Percentiles rank a stretch among this genome's conserved stretches.
Evolutionary conservation across 805 yeast genomes (phyloP).

Genomic region (Soucietia sequanensis): DNA sequence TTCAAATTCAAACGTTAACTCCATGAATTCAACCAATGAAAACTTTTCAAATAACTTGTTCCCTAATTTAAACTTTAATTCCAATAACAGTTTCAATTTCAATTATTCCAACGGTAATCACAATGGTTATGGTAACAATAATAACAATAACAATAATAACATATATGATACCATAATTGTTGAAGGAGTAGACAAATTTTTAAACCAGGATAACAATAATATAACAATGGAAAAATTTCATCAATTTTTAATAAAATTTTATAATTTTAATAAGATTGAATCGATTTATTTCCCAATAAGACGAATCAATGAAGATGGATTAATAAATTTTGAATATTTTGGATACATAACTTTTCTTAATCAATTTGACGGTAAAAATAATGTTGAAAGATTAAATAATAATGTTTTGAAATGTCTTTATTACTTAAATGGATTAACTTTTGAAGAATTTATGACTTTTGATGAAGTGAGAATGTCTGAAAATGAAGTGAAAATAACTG

Average conservation of each 20-base stretch:
- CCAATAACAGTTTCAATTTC: too few relatives aligned
- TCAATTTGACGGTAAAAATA: slow-evolving; percentile 1
- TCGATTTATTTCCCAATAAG: slow-evolving; percentile 52
- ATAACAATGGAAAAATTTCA: slow-evolving; percentile 39
- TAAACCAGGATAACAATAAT: slow-evolving; percentile 40
- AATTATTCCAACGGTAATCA: too few relatives aligned
- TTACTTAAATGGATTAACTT: slow-evolving; percentile 46
- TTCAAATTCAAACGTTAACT: too few relatives aligned
- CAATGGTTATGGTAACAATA: too few relatives aligned
- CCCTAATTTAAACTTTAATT: too few relatives aligned
- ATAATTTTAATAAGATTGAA: slow-evolving; percentile 46
- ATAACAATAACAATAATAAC: slow-evolving; percentile 11
- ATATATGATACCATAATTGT: slow-evolving; percentile 25
- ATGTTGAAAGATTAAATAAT: slow-evolving; percentile 29
- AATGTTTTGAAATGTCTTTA: slow-evolving; percentile 50
- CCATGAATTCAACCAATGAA: too few relatives aligned
- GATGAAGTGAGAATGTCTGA: slow-evolving; percentile 32
- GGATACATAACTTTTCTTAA: slow-evolving; percentile 53
- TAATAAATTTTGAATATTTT: slow-evolving; percentile 37
- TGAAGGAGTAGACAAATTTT: slow-evolving; percentile 52
- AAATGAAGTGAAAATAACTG: slow-evolving; percentile 8
- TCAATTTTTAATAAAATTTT: slow-evolving; percentile 43
- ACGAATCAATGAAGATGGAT: slow-evolving; percentile 11
- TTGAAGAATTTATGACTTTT: slow-evolving; percentile 42
- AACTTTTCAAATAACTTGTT: too few relatives aligned